Conservation (phyloP, 306 rosid species). For the Corylus heterophylla region DNA sequence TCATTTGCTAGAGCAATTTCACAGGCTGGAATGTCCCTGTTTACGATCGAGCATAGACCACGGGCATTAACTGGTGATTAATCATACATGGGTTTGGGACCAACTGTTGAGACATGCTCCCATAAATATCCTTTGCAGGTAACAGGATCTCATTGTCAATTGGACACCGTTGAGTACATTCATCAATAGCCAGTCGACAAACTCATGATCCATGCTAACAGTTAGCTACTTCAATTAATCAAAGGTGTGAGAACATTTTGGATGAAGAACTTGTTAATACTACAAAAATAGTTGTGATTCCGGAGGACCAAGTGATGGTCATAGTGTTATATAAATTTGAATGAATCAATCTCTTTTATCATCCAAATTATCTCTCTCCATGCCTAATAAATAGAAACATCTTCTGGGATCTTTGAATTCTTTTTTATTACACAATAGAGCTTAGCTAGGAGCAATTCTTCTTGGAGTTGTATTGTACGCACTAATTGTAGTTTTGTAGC, state of each 20-base stretch:
- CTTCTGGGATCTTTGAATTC: background rate
- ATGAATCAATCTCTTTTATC: background rate
- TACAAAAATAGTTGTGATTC: conserved; percentile 6
- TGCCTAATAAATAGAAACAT: background rate
- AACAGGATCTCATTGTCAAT: conserved; percentile 9
- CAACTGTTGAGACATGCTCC: no score
- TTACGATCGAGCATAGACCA: conserved; percentile 72
- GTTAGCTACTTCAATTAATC: background rate
- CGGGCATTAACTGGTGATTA: conserved; percentile 88
- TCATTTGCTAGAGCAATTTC: conserved; percentile 90
- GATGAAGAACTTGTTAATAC: background rate
- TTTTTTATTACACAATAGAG: no score
- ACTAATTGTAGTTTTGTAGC: no score
- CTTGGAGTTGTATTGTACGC: no score
- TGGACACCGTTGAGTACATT: background rate
- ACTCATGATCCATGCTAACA: background rate
- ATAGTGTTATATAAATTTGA: background rate
- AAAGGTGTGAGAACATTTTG: no score
- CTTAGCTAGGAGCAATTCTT: no score
- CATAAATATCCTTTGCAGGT: conserved; percentile 18
- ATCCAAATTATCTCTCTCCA: background rate
- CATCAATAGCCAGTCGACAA: background rate
- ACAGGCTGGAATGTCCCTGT: conserved; percentile 91
- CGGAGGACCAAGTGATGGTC: background rate
- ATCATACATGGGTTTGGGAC: background rate